Evolutionary conservation across 192 early-diverging fungal species (phyloP).

Genomic region (Allomyces macrogynus): DNA sequence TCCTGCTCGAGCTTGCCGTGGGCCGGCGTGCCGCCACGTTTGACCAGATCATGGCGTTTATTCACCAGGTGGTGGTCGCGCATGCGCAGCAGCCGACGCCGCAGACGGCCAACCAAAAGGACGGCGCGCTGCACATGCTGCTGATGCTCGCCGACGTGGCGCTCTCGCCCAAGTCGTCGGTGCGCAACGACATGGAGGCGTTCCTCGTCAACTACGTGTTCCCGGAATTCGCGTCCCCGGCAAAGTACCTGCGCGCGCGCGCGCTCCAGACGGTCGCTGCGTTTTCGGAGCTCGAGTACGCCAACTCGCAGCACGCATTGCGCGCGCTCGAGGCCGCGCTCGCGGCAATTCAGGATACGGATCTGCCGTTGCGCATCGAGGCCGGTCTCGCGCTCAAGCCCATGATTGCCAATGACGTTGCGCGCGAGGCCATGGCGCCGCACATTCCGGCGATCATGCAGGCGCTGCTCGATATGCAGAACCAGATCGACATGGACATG

Average conservation of each 20-base stretch:
- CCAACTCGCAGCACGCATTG: constrained; percentile 27
- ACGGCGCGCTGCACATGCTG: constrained; percentile 83
- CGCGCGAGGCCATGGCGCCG: constrained; percentile 52
- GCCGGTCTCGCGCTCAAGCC: constrained; percentile 66
- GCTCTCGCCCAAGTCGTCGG: constrained; percentile 48
- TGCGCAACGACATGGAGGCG: constrained; percentile 53
- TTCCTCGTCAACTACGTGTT: constrained; percentile 74
- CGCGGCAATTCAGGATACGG: constrained; percentile 40
- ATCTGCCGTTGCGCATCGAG: constrained; percentile 72
- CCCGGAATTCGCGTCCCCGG: constrained; percentile 70
- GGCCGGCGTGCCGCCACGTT: constrained; percentile 63
- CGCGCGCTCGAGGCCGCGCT: constrained; percentile 18
- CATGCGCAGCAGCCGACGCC: constrained; percentile 38
- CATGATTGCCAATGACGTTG: constrained; percentile 52
- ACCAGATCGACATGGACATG: constrained; percentile 84
- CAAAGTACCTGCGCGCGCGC: constrained; percentile 61
- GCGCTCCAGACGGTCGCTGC: constrained; percentile 21
- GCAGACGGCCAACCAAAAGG: constrained; percentile 61
- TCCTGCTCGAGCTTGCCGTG: constrained; percentile 59
- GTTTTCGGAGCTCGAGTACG: constrained; percentile 38
- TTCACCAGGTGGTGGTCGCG: constrained; percentile 49
- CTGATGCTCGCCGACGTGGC: constrained; percentile 44
- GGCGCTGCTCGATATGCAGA: constrained; percentile 62
- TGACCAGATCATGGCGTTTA: constrained; percentile 50
- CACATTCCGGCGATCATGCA: constrained; percentile 76